Conservation (phyloP, 176 grass and related monocot genomes). For the Avena sativa region DNA sequence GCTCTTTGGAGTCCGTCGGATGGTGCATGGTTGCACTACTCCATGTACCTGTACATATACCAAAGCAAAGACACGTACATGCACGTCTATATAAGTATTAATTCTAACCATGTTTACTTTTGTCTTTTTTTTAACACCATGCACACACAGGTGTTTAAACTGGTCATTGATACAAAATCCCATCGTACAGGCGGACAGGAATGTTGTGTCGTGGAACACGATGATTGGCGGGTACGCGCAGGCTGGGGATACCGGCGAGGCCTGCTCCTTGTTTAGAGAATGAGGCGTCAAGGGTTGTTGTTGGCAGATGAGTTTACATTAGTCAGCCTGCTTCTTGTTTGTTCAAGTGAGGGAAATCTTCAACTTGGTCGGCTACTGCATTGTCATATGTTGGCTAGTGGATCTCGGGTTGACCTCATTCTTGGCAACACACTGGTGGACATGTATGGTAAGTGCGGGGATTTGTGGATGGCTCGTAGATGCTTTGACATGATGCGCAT, state of each 20-base stretch:
- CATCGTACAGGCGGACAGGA: constrained; percentile 25
- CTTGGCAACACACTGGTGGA: constrained; percentile 54
- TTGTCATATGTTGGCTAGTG: constrained; percentile 35
- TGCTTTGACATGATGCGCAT: constrained; percentile 52
- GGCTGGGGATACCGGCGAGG: constrained; percentile 19
- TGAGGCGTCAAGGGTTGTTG: constrained; percentile 23
- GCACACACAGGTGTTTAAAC: too few species aligned
- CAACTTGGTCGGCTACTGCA: constrained; percentile 41
- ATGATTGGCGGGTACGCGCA: constrained; percentile 45
- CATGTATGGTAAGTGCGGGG: constrained; percentile 54
- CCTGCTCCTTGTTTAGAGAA: constrained; percentile 1
- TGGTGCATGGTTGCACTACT: too few species aligned
- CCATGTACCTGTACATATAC: too few species aligned
- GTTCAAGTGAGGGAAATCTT: constrained; percentile 37
- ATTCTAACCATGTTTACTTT: too few species aligned
- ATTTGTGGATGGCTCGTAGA: constrained; percentile 36
- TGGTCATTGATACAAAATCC: too few species aligned
- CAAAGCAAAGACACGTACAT: too few species aligned
- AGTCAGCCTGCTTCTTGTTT: constrained; percentile 28
- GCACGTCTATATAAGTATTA: too few species aligned
- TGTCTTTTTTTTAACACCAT: too few species aligned
- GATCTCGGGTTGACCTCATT: constrained; percentile 42
- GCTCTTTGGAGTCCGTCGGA: too few species aligned
- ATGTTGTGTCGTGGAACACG: constrained; percentile 46
- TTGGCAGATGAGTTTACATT: constrained; percentile 46